Conservation (phyloP, 805 yeast species). For the Saturnispora bothae region DNA sequence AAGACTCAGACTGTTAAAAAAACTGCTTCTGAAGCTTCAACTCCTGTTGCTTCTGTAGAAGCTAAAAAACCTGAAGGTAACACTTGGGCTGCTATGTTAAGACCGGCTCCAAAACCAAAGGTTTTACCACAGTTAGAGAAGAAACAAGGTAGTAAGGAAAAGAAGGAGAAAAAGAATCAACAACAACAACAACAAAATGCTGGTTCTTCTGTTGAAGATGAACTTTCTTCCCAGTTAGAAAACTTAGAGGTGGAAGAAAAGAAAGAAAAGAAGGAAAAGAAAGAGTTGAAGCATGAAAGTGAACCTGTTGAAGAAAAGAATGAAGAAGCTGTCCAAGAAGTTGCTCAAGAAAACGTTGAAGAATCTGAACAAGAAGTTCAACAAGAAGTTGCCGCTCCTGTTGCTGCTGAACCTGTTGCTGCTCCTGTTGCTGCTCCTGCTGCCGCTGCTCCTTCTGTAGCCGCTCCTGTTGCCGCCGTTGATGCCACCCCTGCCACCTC, state of each 20-base stretch:
- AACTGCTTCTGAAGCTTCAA: slow-evolving; percentile 10
- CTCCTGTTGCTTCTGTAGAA: slow-evolving; percentile 2
- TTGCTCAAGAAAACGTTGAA: slow-evolving; percentile 8
- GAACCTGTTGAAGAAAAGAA: too few relatives aligned
- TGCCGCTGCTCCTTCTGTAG: slow-evolving; percentile 11
- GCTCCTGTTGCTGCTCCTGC: slow-evolving; percentile 3
- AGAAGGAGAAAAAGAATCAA: neutral
- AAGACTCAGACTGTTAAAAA: slow-evolving; percentile 6
- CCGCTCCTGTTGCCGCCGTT: slow-evolving; percentile 7
- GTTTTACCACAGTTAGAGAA: neutral
- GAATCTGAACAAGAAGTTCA: slow-evolving; percentile 9
- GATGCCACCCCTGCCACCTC: slow-evolving; percentile 10
- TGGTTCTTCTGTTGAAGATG: too few relatives aligned
- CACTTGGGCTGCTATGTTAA: slow-evolving; percentile 20
- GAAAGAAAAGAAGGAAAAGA: slow-evolving; percentile 2
- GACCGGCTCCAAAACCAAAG: slow-evolving; percentile 18
- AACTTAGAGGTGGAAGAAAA: slow-evolving; percentile 1
- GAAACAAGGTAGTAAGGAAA: neutral
- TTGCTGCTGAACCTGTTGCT: slow-evolving; percentile 29
- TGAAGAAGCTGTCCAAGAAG: slow-evolving; percentile 4
- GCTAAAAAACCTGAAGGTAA: slow-evolving; percentile 1
- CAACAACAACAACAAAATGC: neutral
- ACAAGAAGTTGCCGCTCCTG: slow-evolving; percentile 10
- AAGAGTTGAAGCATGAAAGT: neutral
- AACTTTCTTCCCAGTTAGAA: neutral